A percentile compares a stretch with the other conserved stretches of the same genome.
These are phyloP conservation scores for Medicago truncatula DNA, from an alignment of 306 rosid species.

Conservation along the genomic window MtrunA17r5.0-ANR NC_053044.1:32307001-32307500, in stretches of 20 bases:
- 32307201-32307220: slow-evolving; percentile 68
- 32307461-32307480: slow-evolving; percentile 88
- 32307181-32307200: slow-evolving; percentile 56
- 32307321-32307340: slow-evolving; percentile 69
- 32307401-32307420: slow-evolving; percentile 79
- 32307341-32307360: slow-evolving; percentile 69
- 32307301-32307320: slow-evolving; percentile 54
- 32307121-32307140: slow-evolving; percentile 65
- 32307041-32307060: slow-evolving; percentile 66
- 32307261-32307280: slow-evolving; percentile 64
- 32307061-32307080: slow-evolving; percentile 58
- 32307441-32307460: slow-evolving; percentile 76
- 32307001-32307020: slow-evolving; percentile 60
- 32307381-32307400: slow-evolving; percentile 80
- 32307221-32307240: slow-evolving; percentile 64
- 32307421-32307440: slow-evolving; percentile 72
- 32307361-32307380: slow-evolving; percentile 64
- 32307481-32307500: slow-evolving; percentile 78
- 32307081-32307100: slow-evolving; percentile 68
- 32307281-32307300: slow-evolving; percentile 66
- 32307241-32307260: slow-evolving; percentile 73
- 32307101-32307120: slow-evolving; percentile 66
- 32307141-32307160: slow-evolving; percentile 67
- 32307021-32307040: slow-evolving; percentile 67
- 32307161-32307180: slow-evolving; percentile 67